These are phyloP conservation scores for Achlya hypogyna DNA, from an alignment of 352 stramenopile species.

Conservation along the genomic window DNA sequence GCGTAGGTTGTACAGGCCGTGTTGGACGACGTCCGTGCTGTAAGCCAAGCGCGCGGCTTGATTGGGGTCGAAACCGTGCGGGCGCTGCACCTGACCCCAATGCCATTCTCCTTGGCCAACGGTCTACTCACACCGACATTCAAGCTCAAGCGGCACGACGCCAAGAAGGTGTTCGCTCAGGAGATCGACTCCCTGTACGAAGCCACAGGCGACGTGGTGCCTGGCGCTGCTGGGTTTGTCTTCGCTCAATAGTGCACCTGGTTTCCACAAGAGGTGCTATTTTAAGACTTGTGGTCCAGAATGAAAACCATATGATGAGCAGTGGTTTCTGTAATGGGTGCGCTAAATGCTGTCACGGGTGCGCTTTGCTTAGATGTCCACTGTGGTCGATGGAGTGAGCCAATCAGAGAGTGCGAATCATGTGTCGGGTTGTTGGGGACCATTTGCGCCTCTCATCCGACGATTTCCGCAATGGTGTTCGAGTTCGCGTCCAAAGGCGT, in stretches of 20 bases:
- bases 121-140: conserved; percentile 91
- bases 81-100: conserved; percentile 76
- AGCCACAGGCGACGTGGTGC: background rate
- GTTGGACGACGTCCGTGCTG: conserved; percentile 54
- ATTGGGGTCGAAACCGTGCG: conserved; percentile 90
- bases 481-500: background rate
- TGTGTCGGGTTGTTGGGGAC: background rate
- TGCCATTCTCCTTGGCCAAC: conserved; percentile 87
- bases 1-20: conserved; percentile 49
- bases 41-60: conserved; percentile 54
- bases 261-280: no score
- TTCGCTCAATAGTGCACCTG: no score
- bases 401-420: background rate
- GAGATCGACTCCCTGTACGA: conserved; percentile 80
- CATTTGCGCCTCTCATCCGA: background rate
- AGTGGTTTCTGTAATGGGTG: no score
- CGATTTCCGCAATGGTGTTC: background rate
- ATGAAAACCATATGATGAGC: no score
- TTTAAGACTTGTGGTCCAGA: no score
- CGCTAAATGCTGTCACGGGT: no score
- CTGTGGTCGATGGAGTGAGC: no score
- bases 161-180: conserved; percentile 74
- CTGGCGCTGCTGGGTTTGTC: background rate
- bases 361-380: no score
- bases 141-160: conserved; percentile 91